Evolutionary conservation across 768 basidiomycete genomes (phyloP), one percentile per base, ranked within the genome.

Genomic region (Dioszegia crocea): DNA sequence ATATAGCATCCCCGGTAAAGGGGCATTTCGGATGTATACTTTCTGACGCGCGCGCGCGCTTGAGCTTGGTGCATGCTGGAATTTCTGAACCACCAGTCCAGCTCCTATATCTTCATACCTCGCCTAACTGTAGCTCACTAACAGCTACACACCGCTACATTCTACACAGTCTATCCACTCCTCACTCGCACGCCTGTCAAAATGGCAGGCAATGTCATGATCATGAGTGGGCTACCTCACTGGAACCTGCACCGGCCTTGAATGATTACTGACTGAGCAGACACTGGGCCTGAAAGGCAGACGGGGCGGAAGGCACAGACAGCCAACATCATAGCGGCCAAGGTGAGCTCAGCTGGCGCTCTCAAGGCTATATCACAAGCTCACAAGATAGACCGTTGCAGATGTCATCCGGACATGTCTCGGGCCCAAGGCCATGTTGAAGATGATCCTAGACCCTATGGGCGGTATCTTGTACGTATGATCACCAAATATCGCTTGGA

Each of bases 381-480:
- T 61, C 24, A 59, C 50, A 29, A 9, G 50, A 47, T 59, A 93
- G 92, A 96, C 91, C 9, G 92, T 98, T 0, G 91, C 94, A 62
- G 96, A 98, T 82, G 93, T 99, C 4, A 97, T 98, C 68, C 79
- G 94, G 61, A 98, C 94, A 62, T 98, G 96, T 83, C 78, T 98
- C 33, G 96, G 93, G 0, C 94, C 94, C 0, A 94, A 96, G 73
- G 86, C 96, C 40, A 98, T 98, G 96, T 81, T 98, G 52, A 99
- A 98, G 82, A 98, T 99, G 96, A 96, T 98, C 67, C 79, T 97
- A 43, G 94, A 98, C 61, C 93, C 93, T 1, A 98, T 99, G 96
- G 96, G 96, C 52, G 96, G 96, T 54, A 98, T 99, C 68, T 73
- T 97, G 94, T 94, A 57, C 62, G 81, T 71, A n/a, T 10, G 49